Conservation (phyloP, 2,329 filamentous ascomycete species). For the Furcasterigmium sp. region DNA sequence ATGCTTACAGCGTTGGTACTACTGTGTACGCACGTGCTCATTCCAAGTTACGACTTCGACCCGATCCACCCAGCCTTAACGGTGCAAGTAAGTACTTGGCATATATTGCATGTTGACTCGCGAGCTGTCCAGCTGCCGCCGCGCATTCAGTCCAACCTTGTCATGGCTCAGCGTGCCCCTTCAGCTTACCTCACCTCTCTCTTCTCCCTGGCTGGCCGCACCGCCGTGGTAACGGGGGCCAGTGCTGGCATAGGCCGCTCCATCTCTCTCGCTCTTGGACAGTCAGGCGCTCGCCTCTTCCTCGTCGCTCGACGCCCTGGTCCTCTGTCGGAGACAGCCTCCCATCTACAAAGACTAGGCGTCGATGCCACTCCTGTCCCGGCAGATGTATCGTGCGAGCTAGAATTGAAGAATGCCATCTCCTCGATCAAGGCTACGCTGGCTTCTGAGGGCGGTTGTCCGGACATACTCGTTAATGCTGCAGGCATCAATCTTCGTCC, state of each 20-base stretch:
- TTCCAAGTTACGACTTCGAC: too few species aligned
- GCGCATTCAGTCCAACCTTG: too few species aligned
- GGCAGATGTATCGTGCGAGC: conserved; percentile 13
- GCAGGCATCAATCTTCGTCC: conserved; percentile 23
- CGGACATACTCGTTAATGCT: conserved; percentile 26
- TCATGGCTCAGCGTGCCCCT: background rate
- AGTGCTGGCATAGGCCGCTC: conserved; percentile 27
- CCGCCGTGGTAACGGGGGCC: conserved; percentile 25
- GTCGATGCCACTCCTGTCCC: conserved; percentile 16
- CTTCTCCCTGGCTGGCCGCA: conserved; percentile 21
- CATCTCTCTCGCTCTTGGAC: conserved; percentile 22
- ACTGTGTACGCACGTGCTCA: too few species aligned
- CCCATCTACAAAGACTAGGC: conserved; percentile 17
- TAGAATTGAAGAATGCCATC: conserved; percentile 15
- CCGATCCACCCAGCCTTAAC: too few species aligned
- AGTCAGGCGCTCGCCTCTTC: conserved; percentile 22
- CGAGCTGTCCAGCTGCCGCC: too few species aligned
- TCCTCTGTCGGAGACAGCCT: conserved; percentile 17
- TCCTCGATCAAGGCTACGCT: conserved; percentile 6
- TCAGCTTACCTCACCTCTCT: conserved; percentile 18
- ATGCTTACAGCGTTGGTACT: too few species aligned
- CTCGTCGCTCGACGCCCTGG: conserved; percentile 20
- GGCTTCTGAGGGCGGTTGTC: conserved; percentile 14
- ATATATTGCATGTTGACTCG: too few species aligned
- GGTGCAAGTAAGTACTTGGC: too few species aligned